Evolutionary conservation across 2,329 filamentous ascomycete species (phyloP).

Genomic region (Epichloe amarillans): DNA sequence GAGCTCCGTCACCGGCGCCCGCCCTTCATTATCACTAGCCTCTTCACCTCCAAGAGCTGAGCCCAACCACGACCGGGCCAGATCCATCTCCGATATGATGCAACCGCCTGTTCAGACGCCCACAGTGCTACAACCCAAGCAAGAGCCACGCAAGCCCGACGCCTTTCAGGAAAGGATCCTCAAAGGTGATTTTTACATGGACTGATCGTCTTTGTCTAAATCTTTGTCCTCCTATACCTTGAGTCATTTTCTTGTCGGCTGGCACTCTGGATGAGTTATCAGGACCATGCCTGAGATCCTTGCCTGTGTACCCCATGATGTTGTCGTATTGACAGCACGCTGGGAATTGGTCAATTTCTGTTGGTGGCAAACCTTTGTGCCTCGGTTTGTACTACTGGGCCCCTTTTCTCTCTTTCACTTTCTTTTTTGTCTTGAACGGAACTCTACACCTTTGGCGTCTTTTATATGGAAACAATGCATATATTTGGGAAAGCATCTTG

Average conservation of each 20-base stretch:
- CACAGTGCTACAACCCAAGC: constrained; percentile 30
- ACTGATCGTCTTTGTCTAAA: constrained; percentile 33
- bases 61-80: constrained; percentile 49
- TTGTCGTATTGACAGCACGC: not conserved
- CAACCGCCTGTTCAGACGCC: constrained; percentile 39
- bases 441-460: not conserved
- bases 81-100: constrained; percentile 54
- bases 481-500: not conserved
- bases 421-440: not conserved
- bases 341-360: not conserved
- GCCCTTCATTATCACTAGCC: constrained; percentile 46
- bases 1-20: constrained; percentile 49
- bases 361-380: not conserved
- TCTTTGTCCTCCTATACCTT: not conserved
- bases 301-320: not conserved
- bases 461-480: not conserved
- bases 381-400: not conserved
- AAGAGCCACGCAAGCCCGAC: constrained; percentile 61
- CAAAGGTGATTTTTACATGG: constrained; percentile 97
- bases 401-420: not conserved
- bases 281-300: not conserved
- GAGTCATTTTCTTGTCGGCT: not conserved
- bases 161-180: constrained; percentile 94
- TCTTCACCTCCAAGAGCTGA: constrained; percentile 25
- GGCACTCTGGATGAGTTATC: not conserved